Evolutionary conservation across 73 alveolate species (phyloP).

Genomic region (Tetrahymena borealis): DNA sequence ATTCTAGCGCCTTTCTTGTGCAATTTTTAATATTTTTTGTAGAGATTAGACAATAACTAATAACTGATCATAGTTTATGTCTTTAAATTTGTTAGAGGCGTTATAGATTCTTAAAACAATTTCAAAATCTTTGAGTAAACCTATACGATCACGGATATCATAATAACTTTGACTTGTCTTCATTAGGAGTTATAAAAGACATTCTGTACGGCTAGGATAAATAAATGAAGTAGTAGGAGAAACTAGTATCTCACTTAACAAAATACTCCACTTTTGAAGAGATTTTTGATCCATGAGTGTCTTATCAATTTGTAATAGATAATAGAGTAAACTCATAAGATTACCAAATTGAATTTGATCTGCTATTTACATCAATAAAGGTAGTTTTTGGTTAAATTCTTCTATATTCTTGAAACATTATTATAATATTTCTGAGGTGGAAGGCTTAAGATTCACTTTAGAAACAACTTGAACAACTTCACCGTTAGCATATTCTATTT

Average conservation of each 20-base stretch:
- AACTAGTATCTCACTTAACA: neutral
- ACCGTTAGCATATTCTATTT: neutral
- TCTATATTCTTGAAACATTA: neutral
- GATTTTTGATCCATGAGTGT: neutral
- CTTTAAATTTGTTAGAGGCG: neutral
- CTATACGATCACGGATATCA: neutral
- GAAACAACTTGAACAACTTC: neutral
- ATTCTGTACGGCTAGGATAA: neutral
- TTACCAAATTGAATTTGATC: neutral
- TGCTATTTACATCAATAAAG: neutral
- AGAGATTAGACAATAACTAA: neutral
- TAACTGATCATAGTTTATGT: neutral
- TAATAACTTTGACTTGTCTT: neutral
- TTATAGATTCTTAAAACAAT: neutral
- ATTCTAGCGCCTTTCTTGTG: neutral
- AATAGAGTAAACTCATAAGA: neutral
- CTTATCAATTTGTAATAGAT: neutral
- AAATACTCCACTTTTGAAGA: neutral
- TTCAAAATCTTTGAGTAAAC: neutral
- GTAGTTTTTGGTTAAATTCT: neutral
- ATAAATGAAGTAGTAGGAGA: neutral
- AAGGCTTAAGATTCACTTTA: neutral
- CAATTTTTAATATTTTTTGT: neutral
- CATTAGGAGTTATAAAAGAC: neutral
- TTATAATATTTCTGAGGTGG: neutral